phyloP scores from a whole-genome alignment of 225 moss, liverwort and hornwort genomes.

The Thuidium tamariscinum region DNA sequence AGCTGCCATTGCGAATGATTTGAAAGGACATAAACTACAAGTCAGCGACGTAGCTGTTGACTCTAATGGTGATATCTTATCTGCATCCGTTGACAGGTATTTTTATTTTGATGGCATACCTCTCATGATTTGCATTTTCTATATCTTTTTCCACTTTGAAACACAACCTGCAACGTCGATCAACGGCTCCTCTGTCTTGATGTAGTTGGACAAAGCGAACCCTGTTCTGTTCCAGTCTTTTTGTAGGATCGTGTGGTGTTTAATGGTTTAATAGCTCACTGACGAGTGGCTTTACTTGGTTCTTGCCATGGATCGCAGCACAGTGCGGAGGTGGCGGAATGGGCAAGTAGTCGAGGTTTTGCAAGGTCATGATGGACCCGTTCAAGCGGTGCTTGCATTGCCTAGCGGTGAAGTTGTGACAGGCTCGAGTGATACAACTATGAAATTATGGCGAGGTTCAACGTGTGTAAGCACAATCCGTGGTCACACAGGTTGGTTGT shows the following conservation, averaged over 20 bases:
- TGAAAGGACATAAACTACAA: slow-evolving; percentile 82
- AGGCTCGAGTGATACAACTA: slow-evolving; percentile 89
- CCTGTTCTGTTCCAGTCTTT: not conserved
- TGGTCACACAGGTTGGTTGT: slow-evolving; percentile 71
- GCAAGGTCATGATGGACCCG: slow-evolving; percentile 93
- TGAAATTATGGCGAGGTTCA: slow-evolving; percentile 88
- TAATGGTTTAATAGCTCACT: not conserved
- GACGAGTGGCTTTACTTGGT: not conserved
- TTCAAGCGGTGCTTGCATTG: slow-evolving; percentile 75
- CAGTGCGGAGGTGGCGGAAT: slow-evolving; percentile 86
- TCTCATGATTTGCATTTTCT: not conserved
- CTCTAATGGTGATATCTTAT: slow-evolving; percentile 65
- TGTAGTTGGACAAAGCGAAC: not conserved
- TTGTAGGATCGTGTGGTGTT: not conserved
- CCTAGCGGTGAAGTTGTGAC: slow-evolving; percentile 79
- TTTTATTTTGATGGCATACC: not conserved
- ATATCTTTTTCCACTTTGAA: not conserved
- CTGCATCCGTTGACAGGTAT: slow-evolving; percentile 96
- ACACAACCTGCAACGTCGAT: not conserved
- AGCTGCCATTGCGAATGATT: slow-evolving; percentile 42
- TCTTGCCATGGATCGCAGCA: slow-evolving; percentile 46
- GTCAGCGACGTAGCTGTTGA: slow-evolving; percentile 84
- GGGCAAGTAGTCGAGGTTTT: slow-evolving; percentile 60
- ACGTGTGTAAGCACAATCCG: slow-evolving; percentile 67
- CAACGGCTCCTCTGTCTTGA: not conserved